Base-by-base conservation (phyloP, 768 basidiomycete genomes). In the Calocybe indica region DNA sequence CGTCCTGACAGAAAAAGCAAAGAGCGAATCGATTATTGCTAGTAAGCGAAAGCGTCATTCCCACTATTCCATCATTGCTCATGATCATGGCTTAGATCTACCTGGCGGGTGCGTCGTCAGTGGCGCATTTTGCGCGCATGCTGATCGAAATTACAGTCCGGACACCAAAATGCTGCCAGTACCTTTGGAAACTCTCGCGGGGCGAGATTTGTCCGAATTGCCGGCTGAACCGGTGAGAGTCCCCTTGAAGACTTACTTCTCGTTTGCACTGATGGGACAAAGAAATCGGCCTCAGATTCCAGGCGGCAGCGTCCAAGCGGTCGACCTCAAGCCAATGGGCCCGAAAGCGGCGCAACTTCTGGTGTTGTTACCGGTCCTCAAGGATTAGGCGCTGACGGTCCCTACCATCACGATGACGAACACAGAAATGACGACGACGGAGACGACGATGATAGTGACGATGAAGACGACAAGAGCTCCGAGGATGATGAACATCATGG, bases 1-100 rank as follows among this genome's bases (percentile, higher is more conserved):
- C 40, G 54, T 64, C 9, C 46, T 62, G 32, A 63, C 58, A 5
- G 64, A 67, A 45, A 56, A 55, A 33, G 58, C 59, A 6, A 66
- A 58, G 46, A 63, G 66, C 48, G 62, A 58, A 45, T 59, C 65
- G 1, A 59, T 70, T 47, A 63, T 65, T 15, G 50, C 60, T 0
- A 68, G 68, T 69, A 46, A 14, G 66, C 52, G 4, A 22, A 22
- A 22, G 22, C 4, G 8, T 13, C 15, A 5, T 5, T 22, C 4
- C 22, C 22, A 22, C 22, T 22, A 22, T 22, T 22, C 22, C 22
- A 4, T 22, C 22, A 22, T 22, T 22, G 22, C 22, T 22, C 22
- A 22, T 22, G 22, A 22, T 22, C 22, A 22, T 22, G 22, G 5
- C 11, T n/a, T 40, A 33, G 31, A 13, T 43, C 8, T 37, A 22